Evolutionary conservation across 2,329 filamentous ascomycete species (phyloP), one percentile per base, ranked within the genome.

Genomic region (Pseudogymnoascus sp.): DNA sequence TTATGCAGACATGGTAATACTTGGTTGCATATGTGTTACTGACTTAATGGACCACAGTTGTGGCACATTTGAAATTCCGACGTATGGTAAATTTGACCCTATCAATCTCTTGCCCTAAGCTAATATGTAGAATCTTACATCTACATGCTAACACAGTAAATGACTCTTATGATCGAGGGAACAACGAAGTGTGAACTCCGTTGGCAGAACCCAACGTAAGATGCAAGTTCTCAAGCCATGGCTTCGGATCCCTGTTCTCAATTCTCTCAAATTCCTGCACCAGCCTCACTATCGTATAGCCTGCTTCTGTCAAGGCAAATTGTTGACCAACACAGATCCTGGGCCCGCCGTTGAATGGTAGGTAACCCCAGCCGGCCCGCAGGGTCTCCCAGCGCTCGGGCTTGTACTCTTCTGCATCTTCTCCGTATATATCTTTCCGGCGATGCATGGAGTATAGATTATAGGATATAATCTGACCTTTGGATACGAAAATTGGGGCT

Each of bases 351-450:
- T 76, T 74, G 63, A 76, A 74, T 1, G 73, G 73, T 2, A 75
- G 60, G 63, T 74, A 75, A 3, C 33, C 33, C 69, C 75, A 65
- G 74, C 67, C 82, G 76, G 67, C 81, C 77, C 63, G 80, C 4
- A 69, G 59, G 1, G 63, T 64, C 6, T 65, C 69, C 73, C 73
- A 75, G 2, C 74, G 64, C 59, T 75, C 73, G 0, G 74, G 74
- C 1, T 66, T 65, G 62, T 74, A 75, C 41, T 69, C 68, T 0
- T 67, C 62, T 78, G 29, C 75, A 69, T 11, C 69, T 3, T 64
- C 49, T 0, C 74, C 74, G 61, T 70, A 75, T 16, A 76, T 69
- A 49, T 74, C 71, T 8, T 65, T 68, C 8, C 69, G 67, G 1
- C 72, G 65, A 35, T 74, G 72, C 60, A 75, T 67, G 2, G 61